phyloP scores from a whole-genome alignment of 305 asterid species.

The Fraxinus dipetala region DNA sequence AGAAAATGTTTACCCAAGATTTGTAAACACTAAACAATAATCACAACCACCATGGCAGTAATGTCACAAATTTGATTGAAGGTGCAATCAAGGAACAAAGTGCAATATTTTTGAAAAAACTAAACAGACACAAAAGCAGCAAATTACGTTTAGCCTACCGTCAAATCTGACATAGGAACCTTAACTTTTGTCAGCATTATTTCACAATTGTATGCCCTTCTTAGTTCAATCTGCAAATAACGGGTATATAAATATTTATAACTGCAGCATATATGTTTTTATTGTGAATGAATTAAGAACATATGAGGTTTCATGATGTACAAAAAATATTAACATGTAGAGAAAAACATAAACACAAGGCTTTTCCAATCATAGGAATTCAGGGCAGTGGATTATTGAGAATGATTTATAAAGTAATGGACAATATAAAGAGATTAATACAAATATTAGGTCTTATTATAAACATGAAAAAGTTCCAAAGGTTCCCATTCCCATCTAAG shows the following conservation, averaged over 20 bases:
- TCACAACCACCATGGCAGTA: not conserved
- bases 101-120: not conserved
- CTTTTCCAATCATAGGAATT: not conserved
- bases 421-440: not conserved
- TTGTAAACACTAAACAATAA: not conserved
- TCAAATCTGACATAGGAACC: constrained; percentile 76
- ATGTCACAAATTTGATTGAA: not conserved
- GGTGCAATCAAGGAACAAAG: constrained; percentile 9
- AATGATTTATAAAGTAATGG: not conserved
- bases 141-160: constrained; percentile 49
- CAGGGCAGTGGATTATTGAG: not conserved
- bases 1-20: not conserved
- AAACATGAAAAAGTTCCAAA: not conserved
- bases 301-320: not conserved
- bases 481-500: not conserved
- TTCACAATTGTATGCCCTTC: constrained; percentile 91
- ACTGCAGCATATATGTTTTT: not conserved
- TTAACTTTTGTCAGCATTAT: constrained; percentile 90
- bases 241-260: constrained; percentile 12
- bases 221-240: constrained; percentile 67
- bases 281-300: constrained; percentile 16
- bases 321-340: not conserved
- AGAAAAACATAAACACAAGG: not conserved
- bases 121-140: not conserved
- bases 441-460: not conserved